Conservation (phyloP, 345 rosid genomes). For the Lepidium didymum region DNA sequence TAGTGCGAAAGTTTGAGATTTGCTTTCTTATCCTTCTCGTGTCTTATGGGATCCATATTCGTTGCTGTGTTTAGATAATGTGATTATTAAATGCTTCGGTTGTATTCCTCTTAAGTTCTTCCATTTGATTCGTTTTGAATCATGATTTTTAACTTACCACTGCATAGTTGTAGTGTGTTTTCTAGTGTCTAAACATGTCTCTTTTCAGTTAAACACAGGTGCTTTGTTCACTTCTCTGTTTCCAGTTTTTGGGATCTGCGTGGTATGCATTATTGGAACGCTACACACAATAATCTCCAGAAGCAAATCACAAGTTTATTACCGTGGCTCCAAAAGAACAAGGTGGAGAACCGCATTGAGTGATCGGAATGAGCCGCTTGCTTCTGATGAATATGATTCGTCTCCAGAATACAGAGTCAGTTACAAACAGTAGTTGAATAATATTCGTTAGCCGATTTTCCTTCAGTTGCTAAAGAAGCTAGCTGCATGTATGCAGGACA, state of each 20-base stretch:
- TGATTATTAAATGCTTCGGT: not conserved
- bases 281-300: not conserved
- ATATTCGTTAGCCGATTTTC: not conserved
- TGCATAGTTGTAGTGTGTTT: not conserved
- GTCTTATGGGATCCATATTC: not conserved
- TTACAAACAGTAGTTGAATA: not conserved
- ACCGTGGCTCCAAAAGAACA: constrained; percentile 10
- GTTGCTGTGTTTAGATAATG: not conserved
- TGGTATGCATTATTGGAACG: constrained; percentile 8
- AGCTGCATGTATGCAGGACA: constrained; percentile 14
- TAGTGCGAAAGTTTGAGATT: not conserved
- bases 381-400: constrained; percentile 10
- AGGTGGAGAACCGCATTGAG: constrained; percentile 24
- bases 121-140: not conserved
- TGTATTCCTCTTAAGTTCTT: not conserved
- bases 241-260: constrained; percentile 24
- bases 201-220: constrained; percentile 23
- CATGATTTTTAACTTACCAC: not conserved
- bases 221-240: constrained; percentile 12
- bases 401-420: constrained; percentile 7
- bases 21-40: not conserved
- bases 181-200: not conserved
- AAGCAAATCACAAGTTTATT: not conserved
- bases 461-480: not conserved
- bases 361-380: constrained; percentile 8